Percentiles rank a stretch among this genome's conserved stretches.
phyloP scores from a whole-genome alignment of 768 basidiomycete genomes.

The Mycena galopus region DNA sequence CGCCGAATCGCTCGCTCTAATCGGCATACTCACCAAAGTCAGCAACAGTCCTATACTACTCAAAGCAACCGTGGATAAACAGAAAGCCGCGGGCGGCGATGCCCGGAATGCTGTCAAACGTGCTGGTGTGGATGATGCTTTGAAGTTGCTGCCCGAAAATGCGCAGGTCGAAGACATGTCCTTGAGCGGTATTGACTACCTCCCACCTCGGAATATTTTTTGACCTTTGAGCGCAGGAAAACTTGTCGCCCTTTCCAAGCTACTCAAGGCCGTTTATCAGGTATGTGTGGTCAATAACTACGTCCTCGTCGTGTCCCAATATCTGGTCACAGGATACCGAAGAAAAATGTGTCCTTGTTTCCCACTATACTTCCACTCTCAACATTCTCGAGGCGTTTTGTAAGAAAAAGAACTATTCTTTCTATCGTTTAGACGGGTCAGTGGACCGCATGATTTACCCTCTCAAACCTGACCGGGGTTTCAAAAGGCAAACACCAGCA shows the following conservation, averaged over 20 bases:
- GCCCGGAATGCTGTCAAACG: slow-evolving; percentile 54
- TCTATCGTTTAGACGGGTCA: slow-evolving; percentile 90
- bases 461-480: slow-evolving; percentile 8
- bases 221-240: slow-evolving; percentile 68
- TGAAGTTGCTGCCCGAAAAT: slow-evolving; percentile 70
- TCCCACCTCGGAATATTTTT: neutral
- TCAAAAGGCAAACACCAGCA: slow-evolving; percentile 78
- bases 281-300: slow-evolving; percentile 48
- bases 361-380: slow-evolving; percentile 96
- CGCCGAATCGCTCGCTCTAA: slow-evolving; percentile 83
- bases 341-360: slow-evolving; percentile 96
- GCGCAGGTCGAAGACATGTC: slow-evolving; percentile 77
- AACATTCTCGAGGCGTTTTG: slow-evolving; percentile 93
- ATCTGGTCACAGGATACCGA: slow-evolving; percentile 70
- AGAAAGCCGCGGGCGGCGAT: slow-evolving; percentile 56
- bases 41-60: slow-evolving; percentile 93
- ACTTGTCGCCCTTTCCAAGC: slow-evolving; percentile 71
- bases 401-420: slow-evolving; percentile 80
- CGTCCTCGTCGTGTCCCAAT: neutral
- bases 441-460: slow-evolving; percentile 25
- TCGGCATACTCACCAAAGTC: slow-evolving; percentile 87
- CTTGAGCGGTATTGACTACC: slow-evolving; percentile 74
- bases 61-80: slow-evolving; percentile 81
- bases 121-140: slow-evolving; percentile 69
- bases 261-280: slow-evolving; percentile 72